phyloP scores from a whole-genome alignment of 176 grass and related monocot genomes.

The Triticum monococcum region DNA sequence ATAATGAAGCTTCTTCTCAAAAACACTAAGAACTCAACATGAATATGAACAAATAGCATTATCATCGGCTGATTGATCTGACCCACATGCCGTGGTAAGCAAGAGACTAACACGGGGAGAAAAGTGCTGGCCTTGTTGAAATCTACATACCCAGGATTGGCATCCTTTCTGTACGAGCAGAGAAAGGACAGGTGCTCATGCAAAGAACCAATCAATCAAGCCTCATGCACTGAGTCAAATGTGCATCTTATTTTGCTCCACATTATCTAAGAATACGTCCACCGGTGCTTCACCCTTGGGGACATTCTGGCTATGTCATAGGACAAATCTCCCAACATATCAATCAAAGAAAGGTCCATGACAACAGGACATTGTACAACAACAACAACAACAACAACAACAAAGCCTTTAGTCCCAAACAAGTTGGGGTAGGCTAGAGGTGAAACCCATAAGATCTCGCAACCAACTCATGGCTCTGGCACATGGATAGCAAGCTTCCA shows the following conservation, averaged over 20 bases:
- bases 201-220: not conserved
- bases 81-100: not conserved
- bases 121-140: not conserved
- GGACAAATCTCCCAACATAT: constrained; percentile 3
- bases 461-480: too few relatives aligned
- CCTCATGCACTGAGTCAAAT: not conserved
- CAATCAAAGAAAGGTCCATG: constrained; percentile 9
- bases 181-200: not conserved
- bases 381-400: too few relatives aligned
- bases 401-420: too few relatives aligned
- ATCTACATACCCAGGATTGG: not conserved
- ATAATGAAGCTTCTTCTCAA: not conserved
- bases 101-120: not conserved
- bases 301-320: not conserved
- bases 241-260: not conserved
- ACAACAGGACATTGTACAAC: constrained; percentile 1
- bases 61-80: not conserved
- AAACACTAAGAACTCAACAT: not conserved
- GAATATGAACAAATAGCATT: not conserved
- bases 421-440: too few relatives aligned
- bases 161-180: not conserved
- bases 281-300: not conserved
- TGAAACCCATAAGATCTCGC: too few relatives aligned
- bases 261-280: not conserved
- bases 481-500: too few relatives aligned